Evolutionary conservation across 225 moss, liverwort and hornwort species (phyloP).

Genomic region (Lunularia cruciata): DNA sequence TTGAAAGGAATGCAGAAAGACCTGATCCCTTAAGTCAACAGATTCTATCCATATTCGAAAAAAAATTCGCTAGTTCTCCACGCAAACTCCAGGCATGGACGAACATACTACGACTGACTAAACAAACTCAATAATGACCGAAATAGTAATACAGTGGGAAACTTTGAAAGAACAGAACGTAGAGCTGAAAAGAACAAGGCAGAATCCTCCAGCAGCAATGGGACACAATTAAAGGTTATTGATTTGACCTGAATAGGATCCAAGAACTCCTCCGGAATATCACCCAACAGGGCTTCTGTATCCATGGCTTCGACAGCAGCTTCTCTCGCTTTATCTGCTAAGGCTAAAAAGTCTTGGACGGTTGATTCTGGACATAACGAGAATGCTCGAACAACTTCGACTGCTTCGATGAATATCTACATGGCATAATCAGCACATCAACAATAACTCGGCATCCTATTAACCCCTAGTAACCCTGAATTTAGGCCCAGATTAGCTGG

Average conservation of each 20-base stretch:
- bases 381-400: conserved; percentile 40
- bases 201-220: not conserved
- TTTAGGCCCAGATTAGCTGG: no score
- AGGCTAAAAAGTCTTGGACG: conserved; percentile 65
- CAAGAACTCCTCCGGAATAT: conserved; percentile 92
- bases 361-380: conserved; percentile 47
- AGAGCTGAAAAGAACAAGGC: not conserved
- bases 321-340: conserved; percentile 66
- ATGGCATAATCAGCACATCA: not conserved
- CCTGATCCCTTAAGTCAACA: not conserved
- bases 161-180: not conserved
- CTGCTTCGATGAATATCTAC: conserved; percentile 75
- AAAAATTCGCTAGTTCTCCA: no score
- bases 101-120: no score
- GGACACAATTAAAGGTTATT: not conserved
- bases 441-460: no score
- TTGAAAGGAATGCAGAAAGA: no score
- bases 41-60: not conserved
- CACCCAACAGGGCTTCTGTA: conserved; percentile 90
- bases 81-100: no score
- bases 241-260: conserved; percentile 93
- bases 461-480: no score
- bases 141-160: not conserved
- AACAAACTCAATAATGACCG: not conserved
- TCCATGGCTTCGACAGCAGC: conserved; percentile 85